Conservation (phyloP, 2,329 filamentous ascomycete species). For the Alternaria metachromatica region DNA sequence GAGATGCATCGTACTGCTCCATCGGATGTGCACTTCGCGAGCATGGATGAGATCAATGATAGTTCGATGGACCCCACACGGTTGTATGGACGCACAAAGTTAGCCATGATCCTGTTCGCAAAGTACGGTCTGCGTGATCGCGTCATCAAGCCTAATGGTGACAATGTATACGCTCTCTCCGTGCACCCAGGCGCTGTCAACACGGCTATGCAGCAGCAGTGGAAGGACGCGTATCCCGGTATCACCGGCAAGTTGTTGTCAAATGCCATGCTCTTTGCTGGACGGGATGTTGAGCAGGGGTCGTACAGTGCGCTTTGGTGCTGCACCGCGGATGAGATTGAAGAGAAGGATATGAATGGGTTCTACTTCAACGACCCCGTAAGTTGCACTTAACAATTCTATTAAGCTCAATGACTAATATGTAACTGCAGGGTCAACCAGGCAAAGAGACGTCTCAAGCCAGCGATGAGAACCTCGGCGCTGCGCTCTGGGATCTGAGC, state of each 20-base stretch:
- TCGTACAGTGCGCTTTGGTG: slow-evolving; percentile 53
- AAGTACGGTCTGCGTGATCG: slow-evolving; percentile 52
- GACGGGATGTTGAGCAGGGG: slow-evolving; percentile 52
- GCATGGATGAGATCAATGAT: slow-evolving; percentile 54
- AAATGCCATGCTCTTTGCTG: slow-evolving; percentile 43
- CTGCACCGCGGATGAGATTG: slow-evolving; percentile 51
- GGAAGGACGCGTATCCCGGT: slow-evolving; percentile 56
- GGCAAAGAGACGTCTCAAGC: slow-evolving; percentile 52
- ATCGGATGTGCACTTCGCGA: slow-evolving; percentile 48
- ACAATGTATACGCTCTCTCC: slow-evolving; percentile 51
- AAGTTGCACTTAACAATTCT: background rate
- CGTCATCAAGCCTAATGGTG: slow-evolving; percentile 53
- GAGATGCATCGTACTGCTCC: slow-evolving; percentile 52
- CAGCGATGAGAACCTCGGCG: slow-evolving; percentile 48
- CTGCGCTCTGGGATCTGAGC: slow-evolving; percentile 52
- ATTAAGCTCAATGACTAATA: background rate
- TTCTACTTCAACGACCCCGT: slow-evolving; percentile 52
- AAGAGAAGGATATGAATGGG: slow-evolving; percentile 54
- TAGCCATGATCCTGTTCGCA: slow-evolving; percentile 53
- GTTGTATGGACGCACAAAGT: slow-evolving; percentile 53
- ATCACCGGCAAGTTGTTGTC: slow-evolving; percentile 50
- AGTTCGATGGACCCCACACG: slow-evolving; percentile 40
- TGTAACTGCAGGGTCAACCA: slow-evolving; percentile 22
- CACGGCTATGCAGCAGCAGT: slow-evolving; percentile 55
- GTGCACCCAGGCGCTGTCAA: slow-evolving; percentile 54